Conservation (phyloP, 352 stramenopile species). For the Globisporangium cederbergense region DNA sequence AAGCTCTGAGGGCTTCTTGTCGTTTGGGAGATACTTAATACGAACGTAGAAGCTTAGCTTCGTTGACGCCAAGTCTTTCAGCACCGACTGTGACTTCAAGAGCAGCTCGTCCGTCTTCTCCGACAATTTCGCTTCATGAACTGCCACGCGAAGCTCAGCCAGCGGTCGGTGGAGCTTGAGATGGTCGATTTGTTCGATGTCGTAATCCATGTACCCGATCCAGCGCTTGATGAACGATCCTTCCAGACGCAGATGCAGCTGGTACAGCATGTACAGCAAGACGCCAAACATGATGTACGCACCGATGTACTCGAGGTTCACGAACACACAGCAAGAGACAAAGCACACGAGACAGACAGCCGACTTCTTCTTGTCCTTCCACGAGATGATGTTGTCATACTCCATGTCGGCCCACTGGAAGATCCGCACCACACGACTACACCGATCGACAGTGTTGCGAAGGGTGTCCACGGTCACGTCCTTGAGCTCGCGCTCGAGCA, state of each 20-base stretch:
- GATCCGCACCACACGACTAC: constrained; percentile 57
- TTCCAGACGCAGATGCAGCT: constrained; percentile 63
- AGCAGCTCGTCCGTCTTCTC: constrained; percentile 51
- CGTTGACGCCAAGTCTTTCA: constrained; percentile 58
- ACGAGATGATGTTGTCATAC: constrained; percentile 79
- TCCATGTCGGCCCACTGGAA: constrained; percentile 76
- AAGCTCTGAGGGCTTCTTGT: constrained; percentile 42
- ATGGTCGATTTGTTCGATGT: constrained; percentile 64
- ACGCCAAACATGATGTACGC: constrained; percentile 62
- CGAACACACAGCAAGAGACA: constrained; percentile 57
- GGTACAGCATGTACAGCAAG: constrained; percentile 78
- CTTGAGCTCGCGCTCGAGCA: constrained; percentile 65
- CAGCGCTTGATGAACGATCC: constrained; percentile 60
- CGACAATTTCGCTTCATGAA: constrained; percentile 68
- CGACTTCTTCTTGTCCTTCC: constrained; percentile 85
- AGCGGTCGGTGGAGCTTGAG: constrained; percentile 73
- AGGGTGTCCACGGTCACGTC: constrained; percentile 82
- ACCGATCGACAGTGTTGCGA: constrained; percentile 66
- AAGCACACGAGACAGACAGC: constrained; percentile 59
- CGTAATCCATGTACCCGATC: constrained; percentile 80
- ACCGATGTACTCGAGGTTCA: constrained; percentile 70
- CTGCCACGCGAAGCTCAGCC: constrained; percentile 61
- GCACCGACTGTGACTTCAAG: constrained; percentile 47
- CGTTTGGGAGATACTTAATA: constrained; percentile 80
- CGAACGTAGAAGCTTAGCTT: constrained; percentile 70